Percentiles rank a stretch among this genome's conserved stretches.
Conservation (phyloP, 306 rosid species). For the Vicia villosa region DNA sequence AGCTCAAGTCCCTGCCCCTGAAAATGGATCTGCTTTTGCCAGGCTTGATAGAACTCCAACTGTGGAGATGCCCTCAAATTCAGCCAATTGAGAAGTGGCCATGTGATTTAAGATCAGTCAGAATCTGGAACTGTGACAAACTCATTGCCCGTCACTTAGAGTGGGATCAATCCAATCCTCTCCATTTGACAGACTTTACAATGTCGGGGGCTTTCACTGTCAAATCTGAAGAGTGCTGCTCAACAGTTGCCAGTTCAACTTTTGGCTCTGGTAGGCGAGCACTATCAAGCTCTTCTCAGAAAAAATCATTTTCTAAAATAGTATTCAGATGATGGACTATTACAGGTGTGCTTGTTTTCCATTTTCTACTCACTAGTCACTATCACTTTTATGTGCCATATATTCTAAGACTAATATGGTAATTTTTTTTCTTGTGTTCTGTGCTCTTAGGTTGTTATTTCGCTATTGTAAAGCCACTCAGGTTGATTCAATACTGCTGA, state of each 20-base stretch:
- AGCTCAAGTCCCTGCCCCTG: slow-evolving; percentile 41
- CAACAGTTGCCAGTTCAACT: slow-evolving; percentile 1
- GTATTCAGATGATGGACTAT: background rate
- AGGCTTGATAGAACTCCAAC: slow-evolving; percentile 27
- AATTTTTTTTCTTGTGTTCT: background rate
- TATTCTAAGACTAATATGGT: background rate
- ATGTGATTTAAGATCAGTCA: background rate
- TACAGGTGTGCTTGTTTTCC: background rate
- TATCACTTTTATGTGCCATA: background rate
- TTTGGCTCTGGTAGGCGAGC: slow-evolving; percentile 5
- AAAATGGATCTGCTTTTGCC: slow-evolving; percentile 38
- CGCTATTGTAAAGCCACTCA: background rate
- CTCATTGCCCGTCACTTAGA: slow-evolving; percentile 11
- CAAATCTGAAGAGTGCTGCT: slow-evolving; percentile 3
- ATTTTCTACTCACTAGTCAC: background rate
- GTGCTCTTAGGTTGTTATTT: background rate
- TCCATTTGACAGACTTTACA: slow-evolving; percentile 1
- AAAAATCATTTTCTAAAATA: background rate
- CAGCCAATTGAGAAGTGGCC: slow-evolving; percentile 6
- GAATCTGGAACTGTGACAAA: slow-evolving; percentile 1
- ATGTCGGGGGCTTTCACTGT: background rate
- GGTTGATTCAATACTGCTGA: too few relatives aligned
- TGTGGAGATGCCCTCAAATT: slow-evolving; percentile 40
- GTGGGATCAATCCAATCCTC: slow-evolving; percentile 19
- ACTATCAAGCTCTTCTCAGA: slow-evolving; percentile 4